A percentile compares a stretch with the other conserved stretches of the same genome.
Evolutionary conservation across 164 flowering plant genomes (phyloP).

Genomic region (Nymphaea thermarum): DNA sequence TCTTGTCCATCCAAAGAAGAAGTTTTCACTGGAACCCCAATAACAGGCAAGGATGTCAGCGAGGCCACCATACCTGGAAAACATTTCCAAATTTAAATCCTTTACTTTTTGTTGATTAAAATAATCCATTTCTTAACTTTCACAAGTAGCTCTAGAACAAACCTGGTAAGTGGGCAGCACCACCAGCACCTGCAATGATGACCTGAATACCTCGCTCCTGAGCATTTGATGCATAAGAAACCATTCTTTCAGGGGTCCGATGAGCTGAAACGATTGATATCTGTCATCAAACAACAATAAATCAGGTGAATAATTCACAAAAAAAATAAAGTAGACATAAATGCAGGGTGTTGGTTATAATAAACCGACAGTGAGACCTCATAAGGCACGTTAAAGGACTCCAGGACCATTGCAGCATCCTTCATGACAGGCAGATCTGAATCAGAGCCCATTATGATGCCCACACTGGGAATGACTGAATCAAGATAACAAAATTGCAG

Average conservation of each 20-base stretch:
- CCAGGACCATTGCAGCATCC: conserved; percentile 65
- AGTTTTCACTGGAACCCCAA: conserved; percentile 91
- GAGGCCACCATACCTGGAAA: conserved; percentile 92
- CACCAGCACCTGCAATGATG: conserved; percentile 99
- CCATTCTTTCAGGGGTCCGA: conserved; percentile 89
- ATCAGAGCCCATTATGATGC: conserved; percentile 97
- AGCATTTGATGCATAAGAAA: conserved; percentile 73
- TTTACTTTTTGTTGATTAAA: background rate
- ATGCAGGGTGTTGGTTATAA: background rate
- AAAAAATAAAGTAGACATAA: background rate
- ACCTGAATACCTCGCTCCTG: conserved; percentile 63
- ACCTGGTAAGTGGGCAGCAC: conserved; percentile 98
- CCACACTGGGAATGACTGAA: conserved; percentile 57
- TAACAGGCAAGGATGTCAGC: conserved; percentile 78
- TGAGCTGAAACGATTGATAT: conserved; percentile 94
- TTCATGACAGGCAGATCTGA: conserved; percentile 96
- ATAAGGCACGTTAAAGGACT: conserved; percentile 50
- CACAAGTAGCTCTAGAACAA: conserved; percentile 8
- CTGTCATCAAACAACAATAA: conserved; percentile 18
- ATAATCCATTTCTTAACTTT: background rate
- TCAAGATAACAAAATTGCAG: background rate
- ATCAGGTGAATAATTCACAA: background rate
- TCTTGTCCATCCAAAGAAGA: conserved; percentile 79
- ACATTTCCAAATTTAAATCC: background rate
- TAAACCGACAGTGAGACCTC: conserved; percentile 40